Conservation (phyloP, 805 yeast genomes). For the Candida boleticola region DNA sequence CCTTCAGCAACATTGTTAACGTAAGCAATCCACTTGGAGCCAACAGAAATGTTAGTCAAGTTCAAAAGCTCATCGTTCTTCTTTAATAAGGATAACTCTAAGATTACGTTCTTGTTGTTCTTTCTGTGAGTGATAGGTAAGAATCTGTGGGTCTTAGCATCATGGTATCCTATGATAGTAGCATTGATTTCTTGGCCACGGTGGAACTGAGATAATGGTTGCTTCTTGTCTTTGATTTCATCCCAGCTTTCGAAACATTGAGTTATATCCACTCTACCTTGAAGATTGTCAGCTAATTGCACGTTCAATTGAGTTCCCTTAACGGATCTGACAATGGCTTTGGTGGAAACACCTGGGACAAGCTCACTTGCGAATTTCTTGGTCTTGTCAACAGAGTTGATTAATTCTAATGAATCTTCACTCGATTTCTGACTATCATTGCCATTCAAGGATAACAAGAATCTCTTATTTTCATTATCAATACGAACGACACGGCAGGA, state of each 20-base stretch:
- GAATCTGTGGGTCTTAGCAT: conserved; percentile 64
- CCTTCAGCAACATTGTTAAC: conserved; percentile 65
- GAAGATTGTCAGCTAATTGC: conserved; percentile 69
- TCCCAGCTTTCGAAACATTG: conserved; percentile 56
- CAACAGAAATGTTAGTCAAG: conserved; percentile 46
- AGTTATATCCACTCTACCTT: conserved; percentile 76
- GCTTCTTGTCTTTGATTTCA: conserved; percentile 54
- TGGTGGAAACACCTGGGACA: conserved; percentile 58
- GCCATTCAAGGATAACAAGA: conserved; percentile 60
- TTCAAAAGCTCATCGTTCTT: conserved; percentile 21
- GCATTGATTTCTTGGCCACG: conserved; percentile 59
- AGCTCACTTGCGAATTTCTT: conserved; percentile 50
- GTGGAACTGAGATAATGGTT: conserved; percentile 60
- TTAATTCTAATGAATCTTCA: conserved; percentile 20
- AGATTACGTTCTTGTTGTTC: conserved; percentile 50
- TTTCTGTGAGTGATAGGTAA: conserved; percentile 59
- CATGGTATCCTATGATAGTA: conserved; percentile 74
- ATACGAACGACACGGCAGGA: conserved; percentile 61
- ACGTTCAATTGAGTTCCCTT: conserved; percentile 76
- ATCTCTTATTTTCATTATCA: conserved; percentile 70
- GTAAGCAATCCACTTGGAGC: conserved; percentile 54
- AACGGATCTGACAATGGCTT: conserved; percentile 58
- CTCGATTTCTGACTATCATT: conserved; percentile 11
- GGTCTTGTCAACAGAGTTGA: conserved; percentile 61
- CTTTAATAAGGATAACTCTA: conserved; percentile 54